Evolutionary conservation across 768 basidiomycete species (phyloP).

Genomic region (Galerina sulciceps): DNA sequence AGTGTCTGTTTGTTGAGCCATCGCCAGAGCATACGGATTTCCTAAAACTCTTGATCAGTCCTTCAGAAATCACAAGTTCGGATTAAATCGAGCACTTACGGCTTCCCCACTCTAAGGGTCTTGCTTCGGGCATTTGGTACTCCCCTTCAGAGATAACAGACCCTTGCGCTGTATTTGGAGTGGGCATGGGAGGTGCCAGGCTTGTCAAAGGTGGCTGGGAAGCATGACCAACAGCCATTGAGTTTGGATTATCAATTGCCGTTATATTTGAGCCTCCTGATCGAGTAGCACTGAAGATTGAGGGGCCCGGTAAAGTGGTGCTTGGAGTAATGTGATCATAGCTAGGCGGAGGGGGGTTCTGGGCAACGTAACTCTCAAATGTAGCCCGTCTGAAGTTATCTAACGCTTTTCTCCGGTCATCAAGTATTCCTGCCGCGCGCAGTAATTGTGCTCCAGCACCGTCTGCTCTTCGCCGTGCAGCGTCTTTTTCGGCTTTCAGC

Average conservation of each 20-base stretch:
- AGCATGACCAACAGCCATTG: not conserved
- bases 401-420: conserved; percentile 30
- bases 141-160: not conserved
- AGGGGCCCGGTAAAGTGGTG: conserved; percentile 5
- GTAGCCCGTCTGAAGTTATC: conserved; percentile 34
- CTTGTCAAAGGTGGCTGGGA: not conserved
- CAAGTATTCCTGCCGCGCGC: conserved; percentile 28
- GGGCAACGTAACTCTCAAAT: conserved; percentile 35
- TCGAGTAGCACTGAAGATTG: not conserved
- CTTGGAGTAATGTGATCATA: conserved; percentile 26
- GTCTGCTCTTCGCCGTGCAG: conserved; percentile 33
- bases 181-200: not conserved
- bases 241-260: not conserved
- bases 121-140: conserved; percentile 4
- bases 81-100: conserved; percentile 26
- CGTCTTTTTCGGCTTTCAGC: conserved; percentile 36
- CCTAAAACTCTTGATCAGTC: conserved; percentile 24
- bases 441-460: conserved; percentile 31
- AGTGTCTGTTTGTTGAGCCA: conserved; percentile 24
- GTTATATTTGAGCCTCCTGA: not conserved
- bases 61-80: conserved; percentile 1
- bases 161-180: not conserved
- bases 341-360: conserved; percentile 32
- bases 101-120: conserved; percentile 31
- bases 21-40: conserved; percentile 41